phyloP scores from a whole-genome alignment of 2,329 filamentous ascomycete species.

The Alternaria longipes region DNA sequence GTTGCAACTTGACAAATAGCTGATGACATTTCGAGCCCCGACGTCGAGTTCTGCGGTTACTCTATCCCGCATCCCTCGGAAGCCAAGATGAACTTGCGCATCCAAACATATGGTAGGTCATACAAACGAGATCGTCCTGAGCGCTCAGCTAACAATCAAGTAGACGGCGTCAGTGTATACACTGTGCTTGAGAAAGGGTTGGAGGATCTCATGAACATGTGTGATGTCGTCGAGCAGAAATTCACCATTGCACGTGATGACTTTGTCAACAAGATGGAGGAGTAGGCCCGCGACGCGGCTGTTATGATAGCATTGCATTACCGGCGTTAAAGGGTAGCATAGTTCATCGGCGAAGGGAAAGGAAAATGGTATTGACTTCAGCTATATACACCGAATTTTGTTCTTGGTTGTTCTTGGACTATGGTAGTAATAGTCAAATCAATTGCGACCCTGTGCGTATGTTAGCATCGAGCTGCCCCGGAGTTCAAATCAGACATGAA shows the following conservation, averaged over 20 bases:
- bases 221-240: slow-evolving; percentile 92
- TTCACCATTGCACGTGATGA: slow-evolving; percentile 75
- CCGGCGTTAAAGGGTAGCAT: slow-evolving; percentile 43
- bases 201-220: slow-evolving; percentile 86
- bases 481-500: not conserved
- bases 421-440: slow-evolving; percentile 19
- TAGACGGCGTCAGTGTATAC: slow-evolving; percentile 81
- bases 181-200: slow-evolving; percentile 91
- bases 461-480: slow-evolving; percentile 10
- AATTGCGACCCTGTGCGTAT: slow-evolving; percentile 50
- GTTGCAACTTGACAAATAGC: not conserved
- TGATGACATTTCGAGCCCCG: slow-evolving; percentile 67
- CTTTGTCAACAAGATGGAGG: slow-evolving; percentile 58
- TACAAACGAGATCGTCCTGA: not conserved
- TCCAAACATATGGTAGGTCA: slow-evolving; percentile 87
- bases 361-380: slow-evolving; percentile 49
- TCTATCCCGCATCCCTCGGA: slow-evolving; percentile 97
- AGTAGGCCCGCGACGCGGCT: slow-evolving; percentile 16
- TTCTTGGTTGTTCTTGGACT: slow-evolving; percentile 21
- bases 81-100: slow-evolving; percentile 94
- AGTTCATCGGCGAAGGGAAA: slow-evolving; percentile 38
- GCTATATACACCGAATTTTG: slow-evolving; percentile 45
- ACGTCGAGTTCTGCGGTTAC: slow-evolving; percentile 98
- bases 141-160: slow-evolving; percentile 8
- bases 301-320: slow-evolving; percentile 35